Conservation (phyloP, 192 early-diverging fungal genomes). For the Coemansia sp. region DNA sequence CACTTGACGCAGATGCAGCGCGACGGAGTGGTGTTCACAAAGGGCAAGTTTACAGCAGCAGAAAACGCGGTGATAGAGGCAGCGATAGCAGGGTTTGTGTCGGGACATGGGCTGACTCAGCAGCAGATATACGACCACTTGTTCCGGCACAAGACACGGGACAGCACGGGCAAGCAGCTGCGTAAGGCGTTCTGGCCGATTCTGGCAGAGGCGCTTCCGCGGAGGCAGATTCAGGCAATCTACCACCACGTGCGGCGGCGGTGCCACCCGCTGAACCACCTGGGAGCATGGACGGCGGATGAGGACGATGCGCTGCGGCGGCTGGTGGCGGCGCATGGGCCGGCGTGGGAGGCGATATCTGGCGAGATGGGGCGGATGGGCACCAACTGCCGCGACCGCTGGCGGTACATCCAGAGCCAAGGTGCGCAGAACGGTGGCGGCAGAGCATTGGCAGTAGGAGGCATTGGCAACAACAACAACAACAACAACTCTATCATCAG, state of each 20-base stretch:
- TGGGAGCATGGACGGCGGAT: constrained; percentile 43
- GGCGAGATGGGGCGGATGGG: constrained; percentile 46
- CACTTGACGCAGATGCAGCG: constrained; percentile 41
- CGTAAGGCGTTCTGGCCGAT: constrained; percentile 46
- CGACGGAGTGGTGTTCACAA: constrained; percentile 45
- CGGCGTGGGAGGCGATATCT: constrained; percentile 51
- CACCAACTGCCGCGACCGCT: constrained; percentile 55
- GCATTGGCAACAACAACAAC: too few species aligned
- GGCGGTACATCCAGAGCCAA: constrained; percentile 48
- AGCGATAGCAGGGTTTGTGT: constrained; percentile 22
- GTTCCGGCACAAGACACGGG: constrained; percentile 25
- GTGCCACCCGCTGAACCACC: constrained; percentile 53
- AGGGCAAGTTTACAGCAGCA: constrained; percentile 51
- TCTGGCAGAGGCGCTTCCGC: constrained; percentile 44
- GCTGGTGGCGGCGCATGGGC: constrained; percentile 47
- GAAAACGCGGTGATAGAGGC: constrained; percentile 42
- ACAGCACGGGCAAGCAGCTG: constrained; percentile 25
- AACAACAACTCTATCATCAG: too few species aligned
- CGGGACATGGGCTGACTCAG: constrained; percentile 23
- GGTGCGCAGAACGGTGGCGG: neutral
- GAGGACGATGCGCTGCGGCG: constrained; percentile 38
- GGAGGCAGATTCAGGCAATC: constrained; percentile 49
- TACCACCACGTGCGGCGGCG: constrained; percentile 52
- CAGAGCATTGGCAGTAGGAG: neutral
- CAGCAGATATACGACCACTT: constrained; percentile 41